These are phyloP conservation scores for Citrullus mucosospermus DNA, from an alignment of 306 rosid species.

Conservation along the genomic window DNA sequence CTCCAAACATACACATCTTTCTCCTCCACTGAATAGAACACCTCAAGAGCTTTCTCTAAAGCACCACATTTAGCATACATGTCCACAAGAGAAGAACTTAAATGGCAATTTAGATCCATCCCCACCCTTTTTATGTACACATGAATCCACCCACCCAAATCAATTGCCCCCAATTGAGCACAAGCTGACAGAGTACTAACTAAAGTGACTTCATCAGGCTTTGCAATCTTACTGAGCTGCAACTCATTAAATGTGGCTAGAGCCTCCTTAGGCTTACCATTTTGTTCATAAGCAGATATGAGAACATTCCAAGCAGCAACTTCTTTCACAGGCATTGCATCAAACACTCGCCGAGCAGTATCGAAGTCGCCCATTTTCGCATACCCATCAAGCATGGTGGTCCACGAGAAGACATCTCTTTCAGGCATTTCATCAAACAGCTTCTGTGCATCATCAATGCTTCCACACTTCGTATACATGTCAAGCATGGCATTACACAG, in stretches of 20 bases:
- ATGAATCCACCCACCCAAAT: constrained; percentile 50
- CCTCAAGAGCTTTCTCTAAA: constrained; percentile 41
- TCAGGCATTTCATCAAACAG: constrained; percentile 46
- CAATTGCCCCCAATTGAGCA: constrained; percentile 53
- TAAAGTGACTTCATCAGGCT: constrained; percentile 47
- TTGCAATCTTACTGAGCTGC: constrained; percentile 29
- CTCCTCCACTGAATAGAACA: constrained; percentile 24
- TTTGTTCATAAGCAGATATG: constrained; percentile 50
- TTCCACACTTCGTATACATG: constrained; percentile 50
- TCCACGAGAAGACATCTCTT: constrained; percentile 59
- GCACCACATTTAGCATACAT: constrained; percentile 64
- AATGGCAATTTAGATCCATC: constrained; percentile 30
- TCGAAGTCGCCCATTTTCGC: constrained; percentile 36
- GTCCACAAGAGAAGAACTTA: constrained; percentile 43
- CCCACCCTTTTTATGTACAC: constrained; percentile 35
- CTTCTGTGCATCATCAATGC: constrained; percentile 28
- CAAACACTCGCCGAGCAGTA: constrained; percentile 27
- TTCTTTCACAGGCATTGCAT: constrained; percentile 35
- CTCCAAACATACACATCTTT: constrained; percentile 61
- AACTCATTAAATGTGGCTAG: constrained; percentile 36
- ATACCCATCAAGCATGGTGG: constrained; percentile 54
- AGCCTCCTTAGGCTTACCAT: constrained; percentile 51
- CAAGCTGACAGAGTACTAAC: constrained; percentile 47
- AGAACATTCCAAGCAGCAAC: constrained; percentile 53
- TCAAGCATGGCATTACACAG: constrained; percentile 54